Conservation (phyloP, 2,329 filamentous ascomycete species). For the Colletotrichum karsti region DNA sequence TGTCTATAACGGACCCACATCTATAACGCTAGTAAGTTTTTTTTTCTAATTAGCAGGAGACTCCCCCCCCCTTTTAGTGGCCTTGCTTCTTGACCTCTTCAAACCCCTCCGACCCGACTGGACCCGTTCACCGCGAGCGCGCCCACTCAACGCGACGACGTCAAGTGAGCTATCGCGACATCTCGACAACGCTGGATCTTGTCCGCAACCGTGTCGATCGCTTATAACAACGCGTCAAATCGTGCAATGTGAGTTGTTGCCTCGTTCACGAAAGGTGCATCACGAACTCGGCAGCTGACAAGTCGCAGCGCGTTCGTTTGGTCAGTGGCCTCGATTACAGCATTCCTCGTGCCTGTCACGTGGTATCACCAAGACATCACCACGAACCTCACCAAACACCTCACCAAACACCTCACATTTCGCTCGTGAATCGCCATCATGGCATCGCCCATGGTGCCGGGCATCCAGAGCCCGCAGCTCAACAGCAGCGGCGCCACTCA, state of each 20-base stretch:
- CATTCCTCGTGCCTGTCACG: background rate
- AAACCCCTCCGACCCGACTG: background rate
- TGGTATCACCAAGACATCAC: background rate
- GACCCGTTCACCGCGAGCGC: background rate
- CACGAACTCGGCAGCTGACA: background rate
- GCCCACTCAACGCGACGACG: background rate
- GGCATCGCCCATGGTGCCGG: background rate
- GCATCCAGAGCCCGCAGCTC: background rate
- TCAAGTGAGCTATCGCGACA: background rate
- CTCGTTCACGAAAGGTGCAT: background rate
- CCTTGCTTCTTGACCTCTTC: background rate
- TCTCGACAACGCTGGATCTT: background rate
- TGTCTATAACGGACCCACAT: background rate
- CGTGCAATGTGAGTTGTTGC: background rate
- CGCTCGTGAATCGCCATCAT: background rate
- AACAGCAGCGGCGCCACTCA: background rate
- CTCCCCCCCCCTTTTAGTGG: background rate
- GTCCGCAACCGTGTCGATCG: background rate
- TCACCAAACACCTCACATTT: background rate
- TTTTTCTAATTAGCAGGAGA: constrained; percentile 1
- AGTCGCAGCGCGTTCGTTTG: background rate
- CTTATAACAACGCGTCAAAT: background rate
- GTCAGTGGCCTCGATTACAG: background rate
- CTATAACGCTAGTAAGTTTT: constrained; percentile 10
- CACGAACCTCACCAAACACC: background rate